Evolutionary conservation across 805 yeast genomes (phyloP).

Genomic region (Huiozyma naganishii): DNA sequence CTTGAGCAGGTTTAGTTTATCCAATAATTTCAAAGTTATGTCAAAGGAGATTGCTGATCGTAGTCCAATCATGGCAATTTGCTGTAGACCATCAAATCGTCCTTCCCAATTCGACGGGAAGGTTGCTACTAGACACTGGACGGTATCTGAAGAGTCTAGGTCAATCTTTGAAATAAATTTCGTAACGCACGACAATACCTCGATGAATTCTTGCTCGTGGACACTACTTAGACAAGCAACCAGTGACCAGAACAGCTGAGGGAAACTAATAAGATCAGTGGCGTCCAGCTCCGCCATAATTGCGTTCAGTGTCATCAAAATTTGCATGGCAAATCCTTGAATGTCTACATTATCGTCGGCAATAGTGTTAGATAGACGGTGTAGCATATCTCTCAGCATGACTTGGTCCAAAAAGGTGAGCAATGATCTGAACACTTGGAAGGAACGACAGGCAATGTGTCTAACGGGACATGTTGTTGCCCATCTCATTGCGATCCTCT

Average conservation of each 20-base stretch:
- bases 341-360: constrained; percentile 83
- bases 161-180: constrained; percentile 83
- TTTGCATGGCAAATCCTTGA: constrained; percentile 95
- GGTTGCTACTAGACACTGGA: constrained; percentile 67
- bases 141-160: constrained; percentile 74
- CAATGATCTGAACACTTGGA: constrained; percentile 81
- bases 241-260: constrained; percentile 91
- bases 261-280: constrained; percentile 70
- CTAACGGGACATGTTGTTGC: constrained; percentile 96
- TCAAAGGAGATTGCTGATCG: constrained; percentile 75
- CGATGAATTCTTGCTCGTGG: constrained; percentile 88
- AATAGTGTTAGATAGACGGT: constrained; percentile 83
- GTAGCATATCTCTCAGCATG: constrained; percentile 90
- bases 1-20: constrained; percentile 52
- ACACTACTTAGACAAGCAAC: constrained; percentile 85
- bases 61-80: constrained; percentile 68
- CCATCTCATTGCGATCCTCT: constrained; percentile 75
- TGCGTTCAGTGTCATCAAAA: constrained; percentile 89
- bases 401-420: constrained; percentile 71
- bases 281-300: constrained; percentile 77
- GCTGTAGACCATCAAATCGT: constrained; percentile 78
- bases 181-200: constrained; percentile 69
- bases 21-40: constrained; percentile 61
- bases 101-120: constrained; percentile 97
- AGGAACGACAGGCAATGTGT: constrained; percentile 93